These are phyloP conservation scores for Erysimum pusillum DNA, from an alignment of 441 rosid species.

Conservation along the genomic window DNA sequence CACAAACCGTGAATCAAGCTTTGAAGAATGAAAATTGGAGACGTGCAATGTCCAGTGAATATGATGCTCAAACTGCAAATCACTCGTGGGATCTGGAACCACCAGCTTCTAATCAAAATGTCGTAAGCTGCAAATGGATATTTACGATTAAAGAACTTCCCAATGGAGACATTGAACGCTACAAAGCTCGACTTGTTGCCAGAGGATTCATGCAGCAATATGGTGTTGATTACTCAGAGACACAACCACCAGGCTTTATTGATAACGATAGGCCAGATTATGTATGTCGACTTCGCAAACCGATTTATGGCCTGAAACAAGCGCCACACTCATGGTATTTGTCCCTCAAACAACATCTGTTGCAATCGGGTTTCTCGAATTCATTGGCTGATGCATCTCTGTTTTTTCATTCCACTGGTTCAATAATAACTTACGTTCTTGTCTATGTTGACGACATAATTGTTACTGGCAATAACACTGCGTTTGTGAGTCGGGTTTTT, in stretches of 20 bases:
- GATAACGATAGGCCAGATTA: not conserved
- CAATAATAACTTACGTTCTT: not conserved
- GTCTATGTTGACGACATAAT: not conserved
- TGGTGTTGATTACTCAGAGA: not conserved
- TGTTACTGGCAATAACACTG: not conserved
- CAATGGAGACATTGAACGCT: too few relatives aligned
- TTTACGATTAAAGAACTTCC: too few relatives aligned
- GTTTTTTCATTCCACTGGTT: not conserved
- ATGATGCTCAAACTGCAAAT: too few relatives aligned
- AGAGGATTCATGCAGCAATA: not conserved
- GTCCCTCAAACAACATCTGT: not conserved
- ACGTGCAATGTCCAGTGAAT: too few relatives aligned
- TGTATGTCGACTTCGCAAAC: not conserved
- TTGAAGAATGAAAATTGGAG: too few relatives aligned
- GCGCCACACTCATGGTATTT: not conserved
- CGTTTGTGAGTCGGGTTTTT: not conserved
- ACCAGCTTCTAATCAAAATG: too few relatives aligned
- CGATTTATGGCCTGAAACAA: not conserved
- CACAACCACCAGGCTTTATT: not conserved
- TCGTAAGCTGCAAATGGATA: too few relatives aligned
- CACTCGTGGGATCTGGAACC: too few relatives aligned
- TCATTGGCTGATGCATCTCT: not conserved
- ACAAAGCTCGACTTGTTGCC: not conserved
- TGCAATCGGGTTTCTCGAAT: not conserved
- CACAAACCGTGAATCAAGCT: too few relatives aligned